phyloP scores from a whole-genome alignment of 139 green algal species.

The Micromonas pusilla region DNA sequence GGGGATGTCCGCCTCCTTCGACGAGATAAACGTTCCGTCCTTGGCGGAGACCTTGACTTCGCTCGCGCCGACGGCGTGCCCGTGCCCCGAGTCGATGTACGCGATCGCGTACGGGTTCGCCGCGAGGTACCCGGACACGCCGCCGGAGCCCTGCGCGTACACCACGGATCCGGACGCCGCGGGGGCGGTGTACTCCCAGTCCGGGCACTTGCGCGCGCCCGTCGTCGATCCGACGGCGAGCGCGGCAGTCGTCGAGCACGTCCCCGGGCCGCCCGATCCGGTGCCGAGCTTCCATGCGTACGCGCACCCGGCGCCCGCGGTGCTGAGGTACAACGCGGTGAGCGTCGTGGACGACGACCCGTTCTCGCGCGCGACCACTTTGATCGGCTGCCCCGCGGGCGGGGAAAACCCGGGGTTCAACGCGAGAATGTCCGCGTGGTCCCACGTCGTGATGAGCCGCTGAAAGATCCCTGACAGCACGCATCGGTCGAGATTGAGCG shows the following conservation, averaged over 20 bases:
- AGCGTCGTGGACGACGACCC: slow-evolving; percentile 29
- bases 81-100: slow-evolving; percentile 35
- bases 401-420: slow-evolving; percentile 30
- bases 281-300: too few species aligned
- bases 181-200: too few species aligned
- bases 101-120: slow-evolving; percentile 33
- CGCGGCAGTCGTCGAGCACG: too few species aligned
- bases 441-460: slow-evolving; percentile 36
- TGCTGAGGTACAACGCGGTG: slow-evolving; percentile 30
- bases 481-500: slow-evolving; percentile 31
- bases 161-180: too few species aligned
- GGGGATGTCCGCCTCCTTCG: slow-evolving; percentile 17
- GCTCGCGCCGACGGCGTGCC: neutral
- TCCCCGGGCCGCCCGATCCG: too few species aligned
- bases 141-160: slow-evolving; percentile 28
- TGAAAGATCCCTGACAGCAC: slow-evolving; percentile 33
- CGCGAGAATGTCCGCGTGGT: slow-evolving; percentile 33
- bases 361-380: slow-evolving; percentile 26
- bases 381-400: slow-evolving; percentile 30
- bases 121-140: slow-evolving; percentile 11
- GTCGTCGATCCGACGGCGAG: too few species aligned
- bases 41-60: slow-evolving; percentile 35
- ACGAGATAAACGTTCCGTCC: slow-evolving; percentile 26
- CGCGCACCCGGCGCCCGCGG: neutral
- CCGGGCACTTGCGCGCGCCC: too few species aligned